phyloP scores from a whole-genome alignment of 2,329 filamentous ascomycete genomes.

The Periconia sp. region DNA sequence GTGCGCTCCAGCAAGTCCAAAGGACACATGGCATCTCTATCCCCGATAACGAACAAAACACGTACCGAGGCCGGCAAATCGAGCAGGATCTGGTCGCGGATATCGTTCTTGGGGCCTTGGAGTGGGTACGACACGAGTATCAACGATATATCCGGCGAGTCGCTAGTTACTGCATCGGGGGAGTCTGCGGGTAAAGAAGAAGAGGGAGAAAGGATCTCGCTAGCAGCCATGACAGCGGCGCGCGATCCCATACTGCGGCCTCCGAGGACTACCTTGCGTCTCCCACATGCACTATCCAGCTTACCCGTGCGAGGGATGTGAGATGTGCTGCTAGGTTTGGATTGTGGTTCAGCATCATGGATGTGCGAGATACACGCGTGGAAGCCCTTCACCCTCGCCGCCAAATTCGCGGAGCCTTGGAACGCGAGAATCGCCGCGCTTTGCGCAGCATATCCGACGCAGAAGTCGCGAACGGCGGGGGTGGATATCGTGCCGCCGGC shows the following conservation, averaged over 20 bases:
- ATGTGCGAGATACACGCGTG: constrained; percentile 35
- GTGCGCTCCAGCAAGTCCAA: constrained; percentile 24
- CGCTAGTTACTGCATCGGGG: too few species aligned
- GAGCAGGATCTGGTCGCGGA: constrained; percentile 43
- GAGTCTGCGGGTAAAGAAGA: not conserved
- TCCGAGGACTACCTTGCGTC: constrained; percentile 27
- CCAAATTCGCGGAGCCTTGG: constrained; percentile 47
- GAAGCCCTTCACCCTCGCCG: constrained; percentile 41
- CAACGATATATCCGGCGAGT: constrained; percentile 16
- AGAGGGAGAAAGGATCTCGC: constrained; percentile 16
- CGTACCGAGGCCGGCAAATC: constrained; percentile 29
- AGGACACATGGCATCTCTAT: constrained; percentile 27
- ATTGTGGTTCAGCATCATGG: not conserved
- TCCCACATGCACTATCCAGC: too few species aligned
- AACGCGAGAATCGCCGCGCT: constrained; percentile 34
- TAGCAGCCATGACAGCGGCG: constrained; percentile 44
- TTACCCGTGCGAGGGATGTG: not conserved
- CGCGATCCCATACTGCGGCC: constrained; percentile 50
- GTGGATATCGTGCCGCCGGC: constrained; percentile 46
- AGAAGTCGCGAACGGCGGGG: constrained; percentile 45
- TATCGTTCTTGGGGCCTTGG: constrained; percentile 36
- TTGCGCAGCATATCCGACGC: constrained; percentile 38
- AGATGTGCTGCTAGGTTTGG: not conserved
- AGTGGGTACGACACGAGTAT: constrained; percentile 48
- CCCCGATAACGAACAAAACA: constrained; percentile 46